These are phyloP conservation scores for Aspergillus bridgeri DNA, from an alignment of 495 filamentous ascomycete species.

Conservation along the genomic window DNA sequence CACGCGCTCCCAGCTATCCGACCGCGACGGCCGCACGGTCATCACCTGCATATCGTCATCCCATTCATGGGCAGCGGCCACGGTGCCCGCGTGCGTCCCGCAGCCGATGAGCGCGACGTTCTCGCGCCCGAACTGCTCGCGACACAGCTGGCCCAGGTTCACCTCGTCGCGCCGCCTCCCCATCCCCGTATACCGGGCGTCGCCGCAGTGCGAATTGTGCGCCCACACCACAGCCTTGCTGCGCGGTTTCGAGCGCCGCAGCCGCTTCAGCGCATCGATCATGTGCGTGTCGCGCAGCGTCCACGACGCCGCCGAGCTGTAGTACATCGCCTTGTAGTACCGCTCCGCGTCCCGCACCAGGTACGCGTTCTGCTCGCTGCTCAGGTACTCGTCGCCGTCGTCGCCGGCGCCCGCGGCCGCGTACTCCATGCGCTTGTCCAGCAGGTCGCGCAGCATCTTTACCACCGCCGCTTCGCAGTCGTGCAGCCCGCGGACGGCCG, in stretches of 20 bases:
- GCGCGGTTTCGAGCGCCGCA: constrained; percentile 40
- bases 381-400: constrained; percentile 52
- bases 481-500: constrained; percentile 40
- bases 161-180: constrained; percentile 46
- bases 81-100: constrained; percentile 52
- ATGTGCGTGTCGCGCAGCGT: constrained; percentile 57
- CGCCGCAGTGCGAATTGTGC: constrained; percentile 60
- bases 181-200: constrained; percentile 56
- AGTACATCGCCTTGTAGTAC: constrained; percentile 60
- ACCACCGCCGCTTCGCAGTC: constrained; percentile 50
- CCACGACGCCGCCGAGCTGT: constrained; percentile 53
- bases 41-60: constrained; percentile 56
- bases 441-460: constrained; percentile 42
- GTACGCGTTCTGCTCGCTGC: constrained; percentile 53
- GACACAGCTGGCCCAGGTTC: constrained; percentile 56
- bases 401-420: constrained; percentile 13
- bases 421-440: constrained; percentile 47
- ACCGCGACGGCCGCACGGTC: constrained; percentile 38
- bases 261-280: constrained; percentile 51
- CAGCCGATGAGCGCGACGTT: constrained; percentile 53
- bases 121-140: constrained; percentile 43
- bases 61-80: constrained; percentile 55
- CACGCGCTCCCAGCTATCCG: constrained; percentile 45
- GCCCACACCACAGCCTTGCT: constrained; percentile 57
- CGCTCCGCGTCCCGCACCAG: constrained; percentile 53